These are phyloP conservation scores for Globisporangium iwayamae DNA, from an alignment of 352 stramenopile species.

Conservation along the genomic window DNA sequence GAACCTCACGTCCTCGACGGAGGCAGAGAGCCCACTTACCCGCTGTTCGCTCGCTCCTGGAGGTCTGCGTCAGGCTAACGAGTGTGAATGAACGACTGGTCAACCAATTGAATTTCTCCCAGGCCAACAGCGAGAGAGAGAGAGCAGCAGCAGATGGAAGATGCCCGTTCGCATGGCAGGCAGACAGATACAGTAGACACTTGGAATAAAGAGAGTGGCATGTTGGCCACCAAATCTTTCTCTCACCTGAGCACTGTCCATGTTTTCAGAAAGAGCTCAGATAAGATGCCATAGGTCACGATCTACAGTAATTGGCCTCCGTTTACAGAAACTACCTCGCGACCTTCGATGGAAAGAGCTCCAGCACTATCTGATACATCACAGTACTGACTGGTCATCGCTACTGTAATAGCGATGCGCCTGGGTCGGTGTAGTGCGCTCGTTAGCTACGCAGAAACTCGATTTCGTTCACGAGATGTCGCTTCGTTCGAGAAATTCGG, in stretches of 20 bases:
- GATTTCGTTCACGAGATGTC: too few species aligned
- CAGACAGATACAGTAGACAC: neutral
- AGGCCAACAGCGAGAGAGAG: neutral
- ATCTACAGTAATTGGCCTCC: too few species aligned
- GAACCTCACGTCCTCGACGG: neutral
- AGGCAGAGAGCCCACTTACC: neutral
- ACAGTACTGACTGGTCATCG: too few species aligned
- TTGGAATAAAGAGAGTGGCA: neutral
- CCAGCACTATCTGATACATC: too few species aligned
- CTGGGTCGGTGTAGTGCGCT: too few species aligned
- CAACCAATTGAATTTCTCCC: neutral
- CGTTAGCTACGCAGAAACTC: too few species aligned
- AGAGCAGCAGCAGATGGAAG: neutral
- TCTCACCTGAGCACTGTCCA: too few species aligned
- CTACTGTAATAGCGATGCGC: too few species aligned
- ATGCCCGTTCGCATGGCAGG: neutral
- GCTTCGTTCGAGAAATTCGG: too few species aligned
- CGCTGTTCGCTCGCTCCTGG: neutral
- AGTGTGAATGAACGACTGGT: neutral
- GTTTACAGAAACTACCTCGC: too few species aligned
- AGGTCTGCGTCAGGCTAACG: neutral
- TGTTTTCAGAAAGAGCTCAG: neutral
- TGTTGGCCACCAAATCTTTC: neutral
- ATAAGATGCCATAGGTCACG: neutral
- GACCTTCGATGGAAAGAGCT: too few species aligned